phyloP scores from a whole-genome alignment of 2,329 filamentous ascomycete species.

The Triangularia verruculosa region DNA sequence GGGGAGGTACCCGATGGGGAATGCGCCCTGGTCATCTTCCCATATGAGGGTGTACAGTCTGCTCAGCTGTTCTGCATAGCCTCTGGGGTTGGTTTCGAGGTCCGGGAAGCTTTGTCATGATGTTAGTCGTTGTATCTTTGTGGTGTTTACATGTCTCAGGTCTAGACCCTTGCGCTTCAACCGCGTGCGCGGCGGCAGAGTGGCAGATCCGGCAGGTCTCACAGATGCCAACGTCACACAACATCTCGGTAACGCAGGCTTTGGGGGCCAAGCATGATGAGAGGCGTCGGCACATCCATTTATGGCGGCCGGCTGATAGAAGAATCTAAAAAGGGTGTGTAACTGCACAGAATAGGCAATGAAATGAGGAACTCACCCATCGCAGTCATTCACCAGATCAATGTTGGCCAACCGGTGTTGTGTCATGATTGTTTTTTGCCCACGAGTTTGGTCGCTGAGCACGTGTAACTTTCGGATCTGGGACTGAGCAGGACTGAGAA shows the following conservation, averaged over 20 bases:
- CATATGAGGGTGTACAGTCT: constrained; percentile 64
- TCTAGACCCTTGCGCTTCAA: background rate
- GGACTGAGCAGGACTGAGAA: background rate
- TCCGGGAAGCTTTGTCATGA: constrained; percentile 68
- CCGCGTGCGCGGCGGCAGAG: background rate
- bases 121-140: background rate
- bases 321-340: background rate
- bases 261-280: background rate
- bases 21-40: constrained; percentile 60
- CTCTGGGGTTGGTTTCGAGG: constrained; percentile 55
- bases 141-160: background rate
- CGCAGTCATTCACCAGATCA: constrained; percentile 52
- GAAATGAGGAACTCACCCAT: constrained; percentile 45
- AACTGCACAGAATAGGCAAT: background rate
- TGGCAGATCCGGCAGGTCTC: background rate
- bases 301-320: background rate
- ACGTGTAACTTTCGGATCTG: background rate
- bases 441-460: background rate
- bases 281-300: background rate
- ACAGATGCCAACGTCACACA: constrained; percentile 1
- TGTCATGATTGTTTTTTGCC: constrained; percentile 17
- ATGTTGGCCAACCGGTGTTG: constrained; percentile 38
- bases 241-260: constrained; percentile 3
- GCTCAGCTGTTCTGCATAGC: constrained; percentile 54
- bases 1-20: constrained; percentile 62